Evolutionary conservation across 139 green algal genomes (phyloP).

Genomic region (Coccomyxa sp.): DNA sequence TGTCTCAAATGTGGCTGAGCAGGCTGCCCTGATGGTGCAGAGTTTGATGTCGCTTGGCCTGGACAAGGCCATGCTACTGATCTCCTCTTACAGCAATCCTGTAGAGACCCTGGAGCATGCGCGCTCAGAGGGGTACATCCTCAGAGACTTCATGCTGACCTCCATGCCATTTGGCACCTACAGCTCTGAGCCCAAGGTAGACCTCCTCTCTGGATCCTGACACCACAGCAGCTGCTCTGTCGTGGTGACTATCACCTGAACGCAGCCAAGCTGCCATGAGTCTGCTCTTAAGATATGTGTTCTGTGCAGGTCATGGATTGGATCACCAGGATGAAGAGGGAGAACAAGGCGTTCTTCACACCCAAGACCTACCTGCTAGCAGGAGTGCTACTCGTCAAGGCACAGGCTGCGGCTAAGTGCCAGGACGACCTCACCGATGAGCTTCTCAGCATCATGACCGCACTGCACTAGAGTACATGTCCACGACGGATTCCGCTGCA

Average conservation of each 20-base stretch:
- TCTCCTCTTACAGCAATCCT: conserved; percentile 42
- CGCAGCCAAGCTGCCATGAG: background rate
- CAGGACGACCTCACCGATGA: conserved; percentile 19
- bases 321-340: conserved; percentile 26
- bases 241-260: background rate
- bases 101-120: conserved; percentile 35
- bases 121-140: conserved; percentile 23
- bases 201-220: background rate
- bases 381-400: conserved; percentile 31
- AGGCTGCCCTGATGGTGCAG: conserved; percentile 10
- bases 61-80: conserved; percentile 36
- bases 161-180: conserved; percentile 50
- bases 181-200: conserved; percentile 41
- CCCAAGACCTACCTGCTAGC: conserved; percentile 35
- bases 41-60: conserved; percentile 40
- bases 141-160: conserved; percentile 32
- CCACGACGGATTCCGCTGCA: too few relatives aligned
- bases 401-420: background rate
- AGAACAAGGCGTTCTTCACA: conserved; percentile 34
- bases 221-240: background rate
- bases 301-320: conserved; percentile 16
- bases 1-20: background rate
- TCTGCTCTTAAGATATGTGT: background rate
- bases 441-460: conserved; percentile 33
- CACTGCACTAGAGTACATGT: conserved; percentile 15